Evolutionary conservation across 805 yeast genomes (phyloP).

Genomic region (Saccharomyces jurei): DNA sequence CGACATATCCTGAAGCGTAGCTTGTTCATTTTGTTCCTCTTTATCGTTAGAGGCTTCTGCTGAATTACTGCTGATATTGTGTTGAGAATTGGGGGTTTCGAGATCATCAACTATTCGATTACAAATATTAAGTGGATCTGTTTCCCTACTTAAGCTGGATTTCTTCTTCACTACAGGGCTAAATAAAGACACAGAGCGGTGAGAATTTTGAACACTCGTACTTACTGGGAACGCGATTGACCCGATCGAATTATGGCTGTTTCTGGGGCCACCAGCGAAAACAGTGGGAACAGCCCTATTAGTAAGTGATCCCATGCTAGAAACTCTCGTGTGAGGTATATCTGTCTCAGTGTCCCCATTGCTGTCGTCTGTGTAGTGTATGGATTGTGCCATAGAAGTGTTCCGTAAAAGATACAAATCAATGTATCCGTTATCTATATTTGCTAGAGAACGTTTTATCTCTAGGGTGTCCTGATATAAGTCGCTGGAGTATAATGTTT

Average conservation of each 20-base stretch:
- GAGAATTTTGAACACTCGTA: constrained; percentile 5
- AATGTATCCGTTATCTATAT: constrained; percentile 58
- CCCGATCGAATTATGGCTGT: constrained; percentile 19
- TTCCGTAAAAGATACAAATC: constrained; percentile 47
- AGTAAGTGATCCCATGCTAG: neutral
- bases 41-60: neutral
- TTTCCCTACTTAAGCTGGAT: constrained; percentile 24
- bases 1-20: neutral
- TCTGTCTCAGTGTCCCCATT: neutral
- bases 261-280: constrained; percentile 21
- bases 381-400: constrained; percentile 30
- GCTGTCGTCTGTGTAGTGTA: neutral
- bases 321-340: neutral
- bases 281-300: constrained; percentile 13
- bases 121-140: constrained; percentile 4
- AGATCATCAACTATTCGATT: neutral
- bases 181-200: constrained; percentile 6
- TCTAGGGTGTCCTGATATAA: constrained; percentile 34
- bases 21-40: neutral
- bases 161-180: constrained; percentile 15
- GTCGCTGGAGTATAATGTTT: constrained; percentile 21
- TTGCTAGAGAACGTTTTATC: constrained; percentile 46
- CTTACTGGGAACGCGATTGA: constrained; percentile 13
- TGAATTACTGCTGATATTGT: neutral
- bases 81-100: neutral